A percentile compares a stretch with the other conserved stretches of the same genome.
phyloP scores from a whole-genome alignment of 1,284 basidiomycete genomes.

The Papiliotrema laurentii region DNA sequence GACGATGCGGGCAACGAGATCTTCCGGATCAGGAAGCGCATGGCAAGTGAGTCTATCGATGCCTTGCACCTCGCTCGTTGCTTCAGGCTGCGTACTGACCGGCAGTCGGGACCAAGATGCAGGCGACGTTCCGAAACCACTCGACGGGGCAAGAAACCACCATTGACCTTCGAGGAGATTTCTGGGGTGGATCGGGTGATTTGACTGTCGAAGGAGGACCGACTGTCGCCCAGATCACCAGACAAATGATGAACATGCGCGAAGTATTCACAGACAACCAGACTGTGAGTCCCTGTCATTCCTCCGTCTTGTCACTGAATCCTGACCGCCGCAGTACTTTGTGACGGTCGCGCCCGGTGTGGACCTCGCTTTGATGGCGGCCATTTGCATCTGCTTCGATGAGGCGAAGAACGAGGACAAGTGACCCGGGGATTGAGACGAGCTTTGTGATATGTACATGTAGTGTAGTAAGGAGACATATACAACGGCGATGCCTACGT shows the following conservation, averaged over 20 bases:
- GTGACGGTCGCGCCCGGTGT: conserved; percentile 48
- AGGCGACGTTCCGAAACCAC: conserved; percentile 34
- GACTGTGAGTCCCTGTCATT: conserved; percentile 26
- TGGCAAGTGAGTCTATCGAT: conserved; percentile 24
- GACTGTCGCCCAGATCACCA: conserved; percentile 38
- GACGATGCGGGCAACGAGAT: conserved; percentile 28
- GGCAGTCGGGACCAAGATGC: conserved; percentile 40
- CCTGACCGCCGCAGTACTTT: conserved; percentile 33
- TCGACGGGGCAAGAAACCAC: conserved; percentile 20
- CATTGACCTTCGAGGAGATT: conserved; percentile 36
- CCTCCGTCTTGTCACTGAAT: background rate
- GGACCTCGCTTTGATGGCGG: conserved; percentile 48
- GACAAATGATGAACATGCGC: conserved; percentile 31
- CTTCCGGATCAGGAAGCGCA: conserved; percentile 34
- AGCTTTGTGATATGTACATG: too few relatives aligned
- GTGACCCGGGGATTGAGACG: background rate
- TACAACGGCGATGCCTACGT: too few relatives aligned
- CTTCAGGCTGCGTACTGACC: background rate
- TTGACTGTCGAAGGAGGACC: conserved; percentile 29
- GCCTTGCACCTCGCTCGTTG: too few relatives aligned
- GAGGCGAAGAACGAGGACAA: conserved; percentile 23
- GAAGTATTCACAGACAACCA: conserved; percentile 38
- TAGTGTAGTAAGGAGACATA: too few relatives aligned
- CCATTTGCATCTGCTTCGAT: conserved; percentile 49
- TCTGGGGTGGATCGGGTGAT: conserved; percentile 38